A percentile compares a stretch with the other conserved stretches of the same genome.
Evolutionary conservation across 2,329 filamentous ascomycete species (phyloP).

Genomic region (Phaeosphaeriaceae sp.): DNA sequence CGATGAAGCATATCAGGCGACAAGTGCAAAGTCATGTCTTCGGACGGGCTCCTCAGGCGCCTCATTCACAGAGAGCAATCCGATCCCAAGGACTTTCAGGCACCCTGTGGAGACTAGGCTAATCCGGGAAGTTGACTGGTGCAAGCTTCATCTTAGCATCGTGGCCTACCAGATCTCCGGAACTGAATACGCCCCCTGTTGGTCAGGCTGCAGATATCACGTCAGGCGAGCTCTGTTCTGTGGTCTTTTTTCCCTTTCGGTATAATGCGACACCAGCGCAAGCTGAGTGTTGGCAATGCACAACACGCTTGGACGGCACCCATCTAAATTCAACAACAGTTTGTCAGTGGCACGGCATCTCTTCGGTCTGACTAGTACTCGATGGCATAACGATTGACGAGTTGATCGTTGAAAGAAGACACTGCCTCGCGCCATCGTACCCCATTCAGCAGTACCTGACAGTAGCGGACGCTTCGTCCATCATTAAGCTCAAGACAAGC

Average conservation of each 20-base stretch:
- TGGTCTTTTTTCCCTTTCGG: not conserved
- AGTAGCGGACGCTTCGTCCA: not conserved
- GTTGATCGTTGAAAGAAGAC: not conserved
- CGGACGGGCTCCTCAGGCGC: not conserved
- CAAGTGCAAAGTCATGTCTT: not conserved
- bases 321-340: not conserved
- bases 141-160: not conserved
- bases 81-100: not conserved
- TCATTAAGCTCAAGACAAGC: not conserved
- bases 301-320: not conserved
- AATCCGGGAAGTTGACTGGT: not conserved
- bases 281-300: not conserved
- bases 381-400: not conserved
- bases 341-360: not conserved
- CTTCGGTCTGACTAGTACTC: not conserved
- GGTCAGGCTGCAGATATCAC: not conserved
- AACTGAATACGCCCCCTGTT: not conserved
- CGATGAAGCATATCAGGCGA: not conserved
- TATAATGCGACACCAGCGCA: not conserved
- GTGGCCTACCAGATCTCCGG: not conserved
- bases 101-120: not conserved
- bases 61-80: not conserved
- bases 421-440: not conserved
- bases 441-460: not conserved
- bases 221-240: not conserved